Evolutionary conservation across 345 rosid species (phyloP), one percentile per base, ranked within the genome.

Genomic region (Boechera stricta): DNA sequence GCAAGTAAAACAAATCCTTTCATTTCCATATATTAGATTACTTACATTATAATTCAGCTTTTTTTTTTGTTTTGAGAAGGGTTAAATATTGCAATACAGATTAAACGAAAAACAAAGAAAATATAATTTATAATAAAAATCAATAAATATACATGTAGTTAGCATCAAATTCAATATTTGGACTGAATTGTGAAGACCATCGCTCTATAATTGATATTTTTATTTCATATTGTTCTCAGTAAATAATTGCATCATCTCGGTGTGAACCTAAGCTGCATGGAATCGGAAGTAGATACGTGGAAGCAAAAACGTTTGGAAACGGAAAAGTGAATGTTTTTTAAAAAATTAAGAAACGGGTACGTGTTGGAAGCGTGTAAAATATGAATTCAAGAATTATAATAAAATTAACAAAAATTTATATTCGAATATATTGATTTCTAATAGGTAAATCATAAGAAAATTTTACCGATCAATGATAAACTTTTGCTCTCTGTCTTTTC

Each of bases 21-120:
- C 71, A 62, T 28, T 72, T 24, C 38, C 18, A 18, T 39, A 38
- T 38, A 10, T 11, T 54, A 41, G 44, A 64, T 42, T 29, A 42
- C 32, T 29, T 21, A 26, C 24, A n/a, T n/a, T 0, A 7, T 3
- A 16, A 35, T 35, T 18, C 21, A 18, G 0, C 5, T 35, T 35
- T 35, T 35, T 35, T 35, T 9, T 35, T 18, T 18, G 16, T 18
- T 18, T 18, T 18, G 21, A 36, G 4, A 36, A 6, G 7, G 39
- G 39, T 36, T 36, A 36, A 36, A 32, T 32, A 32, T 32, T 32
- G 6, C 5, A 32, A 32, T 5, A 32, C 35, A 32, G 35, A 0
- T 32, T 32, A 32, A 21, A 32, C 35, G 1, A 32, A 32, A 32
- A 32, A 21, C 24, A 21, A 21, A 21, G 1, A 32, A 32, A 32